Evolutionary conservation across 176 grass and related monocot species (phyloP).

Genomic region (Paspalum vaginatum): DNA sequence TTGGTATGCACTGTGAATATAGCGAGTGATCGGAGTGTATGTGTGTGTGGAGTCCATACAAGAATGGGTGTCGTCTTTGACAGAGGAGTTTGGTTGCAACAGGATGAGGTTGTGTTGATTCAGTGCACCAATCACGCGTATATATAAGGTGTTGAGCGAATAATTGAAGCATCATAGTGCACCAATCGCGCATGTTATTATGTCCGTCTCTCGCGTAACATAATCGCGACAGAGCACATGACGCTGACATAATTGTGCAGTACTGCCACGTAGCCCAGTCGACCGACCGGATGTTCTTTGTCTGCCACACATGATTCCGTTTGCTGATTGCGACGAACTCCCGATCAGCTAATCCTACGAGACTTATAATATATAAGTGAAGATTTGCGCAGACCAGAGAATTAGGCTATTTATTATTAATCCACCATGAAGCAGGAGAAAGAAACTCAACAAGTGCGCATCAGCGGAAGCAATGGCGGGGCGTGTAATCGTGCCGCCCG

Average conservation of each 20-base stretch:
- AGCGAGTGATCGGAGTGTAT: no score
- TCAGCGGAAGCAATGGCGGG: not conserved
- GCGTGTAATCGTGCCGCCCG: conserved; percentile 9
- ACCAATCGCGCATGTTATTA: not conserved
- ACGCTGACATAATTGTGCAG: not conserved
- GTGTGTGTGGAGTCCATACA: not conserved
- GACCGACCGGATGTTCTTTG: not conserved
- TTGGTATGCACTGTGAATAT: not conserved
- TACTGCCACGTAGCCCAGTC: not conserved
- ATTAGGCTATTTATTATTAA: conserved; percentile 9
- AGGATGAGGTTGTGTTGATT: not conserved
- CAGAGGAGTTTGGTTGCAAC: not conserved
- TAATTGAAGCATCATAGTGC: not conserved
- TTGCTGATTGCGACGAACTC: not conserved
- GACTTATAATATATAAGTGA: not conserved
- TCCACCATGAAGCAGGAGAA: not conserved
- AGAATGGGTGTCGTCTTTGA: not conserved
- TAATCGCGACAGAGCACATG: not conserved
- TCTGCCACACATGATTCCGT: not conserved
- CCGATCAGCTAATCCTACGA: not conserved
- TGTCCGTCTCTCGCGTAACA: not conserved
- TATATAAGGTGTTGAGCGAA: not conserved
- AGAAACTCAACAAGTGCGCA: not conserved
- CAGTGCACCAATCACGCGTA: not conserved
- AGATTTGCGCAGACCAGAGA: not conserved